These are phyloP conservation scores for Naematelia encephala DNA, from an alignment of 768 basidiomycete species.

Conservation along the genomic window DNA sequence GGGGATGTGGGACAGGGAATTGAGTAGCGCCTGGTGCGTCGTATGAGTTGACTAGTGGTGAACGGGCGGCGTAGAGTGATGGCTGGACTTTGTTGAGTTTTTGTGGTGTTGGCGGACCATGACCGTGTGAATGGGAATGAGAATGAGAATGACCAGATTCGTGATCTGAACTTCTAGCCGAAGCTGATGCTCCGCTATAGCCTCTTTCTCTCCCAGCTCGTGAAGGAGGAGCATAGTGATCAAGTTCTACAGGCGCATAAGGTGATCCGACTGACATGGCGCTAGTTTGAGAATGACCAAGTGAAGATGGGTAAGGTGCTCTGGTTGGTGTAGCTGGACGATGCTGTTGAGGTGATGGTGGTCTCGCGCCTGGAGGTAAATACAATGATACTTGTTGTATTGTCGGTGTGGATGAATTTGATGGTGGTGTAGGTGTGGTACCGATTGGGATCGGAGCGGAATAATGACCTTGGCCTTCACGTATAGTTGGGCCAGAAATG, in stretches of 20 bases:
- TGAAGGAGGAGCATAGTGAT: not conserved
- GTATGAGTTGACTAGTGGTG: constrained; percentile 29
- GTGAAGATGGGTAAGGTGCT: constrained; percentile 12
- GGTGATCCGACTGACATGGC: constrained; percentile 4
- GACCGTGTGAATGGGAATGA: constrained; percentile 5
- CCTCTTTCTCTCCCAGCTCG: constrained; percentile 17
- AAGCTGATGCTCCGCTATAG: constrained; percentile 22
- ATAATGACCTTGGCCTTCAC: not conserved
- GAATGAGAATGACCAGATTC: constrained; percentile 9
- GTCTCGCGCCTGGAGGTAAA: constrained; percentile 41
- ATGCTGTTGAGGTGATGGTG: constrained; percentile 36
- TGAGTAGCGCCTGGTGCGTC: not conserved
- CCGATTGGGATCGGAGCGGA: not conserved
- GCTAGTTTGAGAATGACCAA: constrained; percentile 28
- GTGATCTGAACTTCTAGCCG: constrained; percentile 17
- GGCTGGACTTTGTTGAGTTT: constrained; percentile 7
- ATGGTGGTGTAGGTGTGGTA: not conserved
- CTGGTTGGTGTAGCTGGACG: constrained; percentile 18
- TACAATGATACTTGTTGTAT: constrained; percentile 14
- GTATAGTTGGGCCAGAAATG: not conserved
- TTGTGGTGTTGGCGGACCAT: constrained; percentile 9
- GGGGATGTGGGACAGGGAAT: not conserved
- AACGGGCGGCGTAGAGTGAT: constrained; percentile 10
- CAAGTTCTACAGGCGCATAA: constrained; percentile 2
- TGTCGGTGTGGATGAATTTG: constrained; percentile 6